Base-by-base conservation (phyloP, 2,329 filamentous ascomycete species). In the Cadophora sp. region DNA sequence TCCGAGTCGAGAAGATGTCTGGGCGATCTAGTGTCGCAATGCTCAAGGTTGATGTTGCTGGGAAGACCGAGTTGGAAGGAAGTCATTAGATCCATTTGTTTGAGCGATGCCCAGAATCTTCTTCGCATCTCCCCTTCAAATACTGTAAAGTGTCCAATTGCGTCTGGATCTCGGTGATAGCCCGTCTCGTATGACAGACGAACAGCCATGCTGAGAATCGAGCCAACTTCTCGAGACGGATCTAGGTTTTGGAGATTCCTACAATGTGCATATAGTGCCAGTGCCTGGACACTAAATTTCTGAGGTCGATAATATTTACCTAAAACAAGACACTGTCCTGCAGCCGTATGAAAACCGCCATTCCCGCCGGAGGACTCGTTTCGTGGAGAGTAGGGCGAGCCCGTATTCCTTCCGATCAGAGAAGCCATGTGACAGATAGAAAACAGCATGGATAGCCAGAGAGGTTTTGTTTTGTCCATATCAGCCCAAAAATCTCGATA, bases 111-210 rank as follows among this genome's bases (percentile, higher is more conserved):
- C 75, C 75, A 77, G 45, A 69, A 59, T 56, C 75, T 51, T 36
- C 74, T 69, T 16, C 75, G 70, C 74, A 77, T 75, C 59, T 76
- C 75, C 13, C 66, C 72, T 43, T 74, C 74, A 63, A 77, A 77
- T 4, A 67, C 58, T 8, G 72, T 70, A 39, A 70, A 71, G 16
- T 62, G 60, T n/a, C 69, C 69, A 30, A 70, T 55, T 22, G 64
- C 63, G 27, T 72, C 67, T 18, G 71, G 68, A 61, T 72, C 69
- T 61, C 73, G 67, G 45, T 77, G 74, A 51, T 77, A 77, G 13
- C 75, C 75, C 72, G 75, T 72, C 45, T 71, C 71, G 55, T 71
- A 74, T 6, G 73, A 73, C 65, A 76, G 60, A 14, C 74, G 70
- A 13, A 73, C 64, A 33, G 72, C 65, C 64, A 74, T 73, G 14